Evolutionary conservation across 805 yeast genomes (phyloP).

Genomic region (Saccharomycopsis babjevae): DNA sequence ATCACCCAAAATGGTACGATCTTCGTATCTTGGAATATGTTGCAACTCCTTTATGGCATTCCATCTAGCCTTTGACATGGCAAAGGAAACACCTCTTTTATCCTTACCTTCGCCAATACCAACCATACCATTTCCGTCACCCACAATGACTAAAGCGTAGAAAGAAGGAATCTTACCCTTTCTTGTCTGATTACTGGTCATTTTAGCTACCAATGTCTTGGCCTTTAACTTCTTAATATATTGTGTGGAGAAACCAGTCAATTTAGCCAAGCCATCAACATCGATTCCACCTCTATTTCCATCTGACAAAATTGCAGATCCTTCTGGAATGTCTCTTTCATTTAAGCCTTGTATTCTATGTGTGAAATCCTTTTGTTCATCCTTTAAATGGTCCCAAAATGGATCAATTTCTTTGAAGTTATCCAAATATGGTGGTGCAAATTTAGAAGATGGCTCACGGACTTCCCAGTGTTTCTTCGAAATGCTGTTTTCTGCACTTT

Average conservation of each 20-base stretch:
- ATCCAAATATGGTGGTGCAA: constrained; percentile 61
- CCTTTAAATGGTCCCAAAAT: constrained; percentile 59
- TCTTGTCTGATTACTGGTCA: constrained; percentile 84
- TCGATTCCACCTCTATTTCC: constrained; percentile 19
- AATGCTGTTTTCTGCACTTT: constrained; percentile 68
- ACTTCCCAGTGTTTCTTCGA: constrained; percentile 49
- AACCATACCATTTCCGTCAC: constrained; percentile 86
- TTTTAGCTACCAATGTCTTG: constrained; percentile 61
- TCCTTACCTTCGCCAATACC: constrained; percentile 96
- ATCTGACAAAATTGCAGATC: constrained; percentile 23
- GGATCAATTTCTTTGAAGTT: constrained; percentile 67
- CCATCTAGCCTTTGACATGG: constrained; percentile 82
- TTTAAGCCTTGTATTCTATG: constrained; percentile 52
- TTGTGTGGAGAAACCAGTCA: constrained; percentile 56
- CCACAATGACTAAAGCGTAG: constrained; percentile 81
- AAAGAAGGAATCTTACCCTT: constrained; percentile 81
- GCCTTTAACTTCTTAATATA: constrained; percentile 53
- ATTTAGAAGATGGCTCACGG: constrained; percentile 37
- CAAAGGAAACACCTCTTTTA: constrained; percentile 60
- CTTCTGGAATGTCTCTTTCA: constrained; percentile 43
- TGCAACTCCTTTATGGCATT: constrained; percentile 80
- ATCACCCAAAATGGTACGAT: constrained; percentile 82
- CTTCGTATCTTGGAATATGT: constrained; percentile 77
- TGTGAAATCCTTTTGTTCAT: constrained; percentile 35
- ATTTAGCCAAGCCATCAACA: constrained; percentile 35